phyloP scores from a whole-genome alignment of 1,139 yeast genomes.

The Kurtzmaniella quercitrusa region DNA sequence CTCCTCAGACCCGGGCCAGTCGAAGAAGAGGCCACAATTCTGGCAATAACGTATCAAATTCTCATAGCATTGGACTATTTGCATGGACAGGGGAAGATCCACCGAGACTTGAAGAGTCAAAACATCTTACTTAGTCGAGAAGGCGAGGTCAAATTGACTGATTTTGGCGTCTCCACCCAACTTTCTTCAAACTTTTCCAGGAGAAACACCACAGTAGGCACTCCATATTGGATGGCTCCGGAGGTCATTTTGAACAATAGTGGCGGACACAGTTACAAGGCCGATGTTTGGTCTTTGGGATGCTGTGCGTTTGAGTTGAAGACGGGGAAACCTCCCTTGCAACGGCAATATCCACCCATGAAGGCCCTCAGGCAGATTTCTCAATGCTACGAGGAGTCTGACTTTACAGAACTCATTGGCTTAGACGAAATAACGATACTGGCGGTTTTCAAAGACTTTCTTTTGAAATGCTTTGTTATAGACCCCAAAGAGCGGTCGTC shows the following conservation, averaged over 20 bases:
- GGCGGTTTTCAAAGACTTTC: constrained; percentile 48
- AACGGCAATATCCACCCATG: constrained; percentile 69
- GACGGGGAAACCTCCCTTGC: constrained; percentile 80
- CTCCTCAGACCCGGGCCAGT: constrained; percentile 59
- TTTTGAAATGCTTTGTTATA: constrained; percentile 58
- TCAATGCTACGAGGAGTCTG: constrained; percentile 26
- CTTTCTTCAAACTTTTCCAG: constrained; percentile 71
- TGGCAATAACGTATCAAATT: constrained; percentile 54
- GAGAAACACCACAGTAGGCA: constrained; percentile 91
- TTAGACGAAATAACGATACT: constrained; percentile 23
- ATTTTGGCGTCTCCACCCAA: constrained; percentile 94
- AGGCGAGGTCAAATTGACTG: constrained; percentile 90
- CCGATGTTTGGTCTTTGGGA: constrained; percentile 96
- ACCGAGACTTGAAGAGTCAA: constrained; percentile 84
- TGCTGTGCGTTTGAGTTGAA: constrained; percentile 83
- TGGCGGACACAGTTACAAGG: constrained; percentile 76
- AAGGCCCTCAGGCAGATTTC: constrained; percentile 60
- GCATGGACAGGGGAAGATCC: constrained; percentile 77
- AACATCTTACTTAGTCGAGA: constrained; percentile 61
- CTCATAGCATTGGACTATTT: constrained; percentile 67
- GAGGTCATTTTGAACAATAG: constrained; percentile 80
- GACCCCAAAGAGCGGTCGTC: constrained; percentile 56
- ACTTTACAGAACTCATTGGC: constrained; percentile 30
- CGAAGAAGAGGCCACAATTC: constrained; percentile 41
- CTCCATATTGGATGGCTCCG: constrained; percentile 99